Base-by-base conservation (phyloP, 371 early-diverging fungal species). In the Phascolomyces articulosus region DNA sequence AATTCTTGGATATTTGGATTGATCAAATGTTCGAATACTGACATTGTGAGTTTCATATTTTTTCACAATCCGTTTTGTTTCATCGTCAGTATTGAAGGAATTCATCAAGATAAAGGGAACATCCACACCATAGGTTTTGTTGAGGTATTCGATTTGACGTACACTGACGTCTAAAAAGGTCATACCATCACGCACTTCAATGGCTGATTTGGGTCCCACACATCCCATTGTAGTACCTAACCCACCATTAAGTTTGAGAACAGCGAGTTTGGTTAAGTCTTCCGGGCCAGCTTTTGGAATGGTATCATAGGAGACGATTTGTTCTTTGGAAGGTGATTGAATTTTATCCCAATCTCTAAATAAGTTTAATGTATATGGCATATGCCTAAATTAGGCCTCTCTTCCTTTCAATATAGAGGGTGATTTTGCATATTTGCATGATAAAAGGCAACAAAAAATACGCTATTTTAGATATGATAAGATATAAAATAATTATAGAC, bases 211-310 rank as follows among this genome's bases (percentile, higher is more conserved):
- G 62, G 99, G 99, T 18, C 99, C 99, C 63, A 96, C 95, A 71
- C 98, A 98, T 24, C 99, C 99, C 99, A 99, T 99, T 51, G 99
- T 97, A 28, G 99, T 99, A 61, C 99, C 99, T 38, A 99, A 90
- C 60, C 99, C 99, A 75, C 99, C 99, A 73, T 99, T 99, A 56
- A 99, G 87, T 84, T 99, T 99, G 53, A 99, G 83, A 4, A 99
- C 98, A 44, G 98, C 99, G 8, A 99, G 87, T 78, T 99, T 99
- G 64, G 80, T 80, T n/a, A 99, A 86, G 58, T 90, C 86, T 56
- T 79, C 72, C 18, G 75, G 67, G 21, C 83, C 68, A 55, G 73
- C 70, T 65, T 82, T 74, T 51, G 87, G 77, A 44, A 97, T 82
- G 47, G 74, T 80, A 59, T 80, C 80, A 75, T 96, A 97, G 23